Conservation (phyloP, 2,329 filamentous ascomycete species). For the Scopulariopsis brevicaulis region DNA sequence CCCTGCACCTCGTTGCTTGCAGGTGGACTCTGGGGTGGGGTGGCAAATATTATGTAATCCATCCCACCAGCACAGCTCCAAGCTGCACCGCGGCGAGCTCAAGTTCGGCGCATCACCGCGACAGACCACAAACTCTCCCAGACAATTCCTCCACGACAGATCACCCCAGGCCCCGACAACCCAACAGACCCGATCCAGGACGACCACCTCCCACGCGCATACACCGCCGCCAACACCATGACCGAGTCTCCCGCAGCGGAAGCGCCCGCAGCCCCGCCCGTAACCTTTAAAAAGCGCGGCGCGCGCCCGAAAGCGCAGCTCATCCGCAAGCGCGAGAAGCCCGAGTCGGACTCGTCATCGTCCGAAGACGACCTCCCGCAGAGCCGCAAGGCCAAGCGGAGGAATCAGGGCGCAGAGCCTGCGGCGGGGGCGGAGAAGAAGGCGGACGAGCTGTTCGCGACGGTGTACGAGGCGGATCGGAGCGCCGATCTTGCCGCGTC, state of each 20-base stretch:
- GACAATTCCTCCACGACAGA: background rate
- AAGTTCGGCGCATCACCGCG: background rate
- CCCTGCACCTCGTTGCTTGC: too few relatives aligned
- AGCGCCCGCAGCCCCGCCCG: background rate
- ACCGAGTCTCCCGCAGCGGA: background rate
- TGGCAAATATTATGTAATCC: background rate
- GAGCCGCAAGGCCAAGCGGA: background rate
- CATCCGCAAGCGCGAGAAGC: background rate
- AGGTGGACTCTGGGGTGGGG: background rate
- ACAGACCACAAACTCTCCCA: background rate
- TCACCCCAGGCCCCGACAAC: background rate
- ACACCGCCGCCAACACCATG: background rate
- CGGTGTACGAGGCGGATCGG: slow-evolving; percentile 49
- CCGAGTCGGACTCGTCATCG: background rate
- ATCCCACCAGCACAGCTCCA: background rate
- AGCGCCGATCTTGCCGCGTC: slow-evolving; percentile 49
- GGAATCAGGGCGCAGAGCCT: background rate
- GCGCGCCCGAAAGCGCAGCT: background rate
- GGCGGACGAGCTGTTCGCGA: slow-evolving; percentile 29
- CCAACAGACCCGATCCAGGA: background rate
- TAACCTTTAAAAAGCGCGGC: background rate
- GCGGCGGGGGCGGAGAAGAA: background rate
- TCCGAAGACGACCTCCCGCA: background rate
- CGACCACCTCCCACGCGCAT: background rate
- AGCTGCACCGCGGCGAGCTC: background rate